These are phyloP conservation scores for Waltergamsia citrina DNA, from an alignment of 2,329 filamentous ascomycete genomes.

Conservation along the genomic window DNA sequence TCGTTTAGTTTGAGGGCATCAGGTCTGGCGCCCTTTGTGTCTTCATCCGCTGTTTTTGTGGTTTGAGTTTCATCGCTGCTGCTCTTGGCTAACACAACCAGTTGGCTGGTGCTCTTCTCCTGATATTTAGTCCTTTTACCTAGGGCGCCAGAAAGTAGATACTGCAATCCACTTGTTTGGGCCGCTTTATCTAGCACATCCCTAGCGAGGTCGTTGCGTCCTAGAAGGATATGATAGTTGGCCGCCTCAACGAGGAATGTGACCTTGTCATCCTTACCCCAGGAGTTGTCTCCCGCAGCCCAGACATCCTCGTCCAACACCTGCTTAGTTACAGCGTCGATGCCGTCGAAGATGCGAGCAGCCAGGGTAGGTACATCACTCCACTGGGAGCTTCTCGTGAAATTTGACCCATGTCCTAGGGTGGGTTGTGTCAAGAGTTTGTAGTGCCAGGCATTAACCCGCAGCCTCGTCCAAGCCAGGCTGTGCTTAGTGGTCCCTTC, in stretches of 20 bases:
- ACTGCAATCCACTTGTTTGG: slow-evolving; percentile 60
- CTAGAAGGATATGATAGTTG: slow-evolving; percentile 75
- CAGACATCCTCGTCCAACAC: slow-evolving; percentile 26
- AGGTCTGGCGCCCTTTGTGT: slow-evolving; percentile 32
- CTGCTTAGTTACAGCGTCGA: slow-evolving; percentile 29
- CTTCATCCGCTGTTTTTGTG: slow-evolving; percentile 11
- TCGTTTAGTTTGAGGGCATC: slow-evolving; percentile 75
- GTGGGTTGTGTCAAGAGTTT: slow-evolving; percentile 50
- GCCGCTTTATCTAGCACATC: slow-evolving; percentile 62
- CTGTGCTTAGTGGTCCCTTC: slow-evolving; percentile 32
- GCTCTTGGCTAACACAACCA: slow-evolving; percentile 85
- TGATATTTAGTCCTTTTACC: slow-evolving; percentile 81
- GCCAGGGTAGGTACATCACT: slow-evolving; percentile 49
- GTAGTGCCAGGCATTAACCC: slow-evolving; percentile 63
- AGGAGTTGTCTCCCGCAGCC: slow-evolving; percentile 21
- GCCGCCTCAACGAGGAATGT: slow-evolving; percentile 75
- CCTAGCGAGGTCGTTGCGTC: slow-evolving; percentile 66
- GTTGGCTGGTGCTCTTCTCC: slow-evolving; percentile 71
- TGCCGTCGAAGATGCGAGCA: slow-evolving; percentile 31
- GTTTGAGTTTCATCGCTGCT: slow-evolving; percentile 20
- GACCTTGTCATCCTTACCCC: slow-evolving; percentile 42
- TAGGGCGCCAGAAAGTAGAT: slow-evolving; percentile 74
- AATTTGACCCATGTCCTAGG: slow-evolving; percentile 42
- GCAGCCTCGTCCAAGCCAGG: slow-evolving; percentile 53
- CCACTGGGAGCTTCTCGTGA: slow-evolving; percentile 47